Conservation (phyloP, 2,329 filamentous ascomycete genomes). For the Rachicladosporium sp. region DNA sequence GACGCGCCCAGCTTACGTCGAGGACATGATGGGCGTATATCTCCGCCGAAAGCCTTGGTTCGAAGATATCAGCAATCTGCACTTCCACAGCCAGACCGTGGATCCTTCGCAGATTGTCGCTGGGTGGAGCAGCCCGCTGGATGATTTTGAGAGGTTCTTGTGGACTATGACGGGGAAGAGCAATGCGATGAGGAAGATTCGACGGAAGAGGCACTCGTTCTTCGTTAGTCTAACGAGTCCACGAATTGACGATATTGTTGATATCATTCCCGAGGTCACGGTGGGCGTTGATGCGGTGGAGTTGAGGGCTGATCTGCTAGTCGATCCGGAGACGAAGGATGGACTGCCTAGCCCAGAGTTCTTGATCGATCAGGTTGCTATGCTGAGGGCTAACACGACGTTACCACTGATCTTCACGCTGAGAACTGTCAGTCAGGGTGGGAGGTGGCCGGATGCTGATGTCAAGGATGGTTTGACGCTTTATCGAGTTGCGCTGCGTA, state of each 20-base stretch:
- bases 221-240: slow-evolving; percentile 87
- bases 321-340: slow-evolving; percentile 50
- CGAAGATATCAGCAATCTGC: slow-evolving; percentile 82
- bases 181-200: slow-evolving; percentile 43
- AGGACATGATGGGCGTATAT: slow-evolving; percentile 87
- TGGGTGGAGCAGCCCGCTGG: slow-evolving; percentile 23
- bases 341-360: slow-evolving; percentile 58
- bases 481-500: slow-evolving; percentile 65
- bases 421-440: slow-evolving; percentile 73
- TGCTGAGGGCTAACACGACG: slow-evolving; percentile 58
- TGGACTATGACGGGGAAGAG: slow-evolving; percentile 52
- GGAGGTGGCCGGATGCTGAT: slow-evolving; percentile 71
- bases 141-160: slow-evolving; percentile 63
- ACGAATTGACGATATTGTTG: slow-evolving; percentile 50
- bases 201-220: slow-evolving; percentile 62
- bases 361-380: slow-evolving; percentile 67
- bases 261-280: slow-evolving; percentile 57
- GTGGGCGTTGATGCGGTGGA: slow-evolving; percentile 90
- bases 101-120: slow-evolving; percentile 26
- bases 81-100: slow-evolving; percentile 72
- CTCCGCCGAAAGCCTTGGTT: slow-evolving; percentile 80
- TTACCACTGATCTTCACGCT: slow-evolving; percentile 88
- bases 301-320: slow-evolving; percentile 78
- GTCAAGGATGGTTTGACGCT: slow-evolving; percentile 51
- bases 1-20: slow-evolving; percentile 80